Evolutionary conservation across 2,329 filamentous ascomycete species (phyloP), one percentile per base, ranked within the genome.

Genomic region (Botrytis deweyae): DNA sequence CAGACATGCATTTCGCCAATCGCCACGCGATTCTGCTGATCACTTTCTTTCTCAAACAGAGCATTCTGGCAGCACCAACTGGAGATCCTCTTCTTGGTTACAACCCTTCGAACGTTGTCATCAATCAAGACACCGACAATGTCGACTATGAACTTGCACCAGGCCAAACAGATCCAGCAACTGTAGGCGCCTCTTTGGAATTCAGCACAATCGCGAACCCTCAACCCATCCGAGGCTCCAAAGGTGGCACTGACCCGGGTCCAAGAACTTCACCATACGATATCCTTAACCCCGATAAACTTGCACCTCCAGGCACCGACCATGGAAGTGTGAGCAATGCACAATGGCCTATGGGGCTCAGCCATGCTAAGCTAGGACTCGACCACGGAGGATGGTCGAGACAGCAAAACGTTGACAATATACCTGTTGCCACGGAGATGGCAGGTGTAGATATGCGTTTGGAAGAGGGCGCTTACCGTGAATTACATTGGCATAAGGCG

Each of bases 401-500:
- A 38, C 90, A 94, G 81, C 93, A 91, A 0, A 93, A 90, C 6
- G 83, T 90, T 25, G 86, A 89, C 46, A 90, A 92, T 82, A 85
- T 93, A 4, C 86, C 87, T 46, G 87, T 87, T 12, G 91, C 89
- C 77, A 86, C 88, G n/a, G 90, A 93, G 80, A 86, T 94, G 63
- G 92, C 92, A 3, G 89, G 90, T 59, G 92, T 94, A 72, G 93
- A 94, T 81, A 94, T 94, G 92, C 88, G 92, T 18, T 88, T 94
- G 4, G 91, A 91, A 58, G 83, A 88, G 76, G 91, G 91, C 52
- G 92, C 91, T 46, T 93, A 93, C 77, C 90, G 92, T 42, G 92
- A 94, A 81, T 85, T 94, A 14, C 92, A 94, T 80, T 94, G 92
- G 92, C 92, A 94, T 84, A 93, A 92, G 78, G 90, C 93, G 81